phyloP scores from a whole-genome alignment of 306 rosid genomes.

The Alnus rubra region DNA sequence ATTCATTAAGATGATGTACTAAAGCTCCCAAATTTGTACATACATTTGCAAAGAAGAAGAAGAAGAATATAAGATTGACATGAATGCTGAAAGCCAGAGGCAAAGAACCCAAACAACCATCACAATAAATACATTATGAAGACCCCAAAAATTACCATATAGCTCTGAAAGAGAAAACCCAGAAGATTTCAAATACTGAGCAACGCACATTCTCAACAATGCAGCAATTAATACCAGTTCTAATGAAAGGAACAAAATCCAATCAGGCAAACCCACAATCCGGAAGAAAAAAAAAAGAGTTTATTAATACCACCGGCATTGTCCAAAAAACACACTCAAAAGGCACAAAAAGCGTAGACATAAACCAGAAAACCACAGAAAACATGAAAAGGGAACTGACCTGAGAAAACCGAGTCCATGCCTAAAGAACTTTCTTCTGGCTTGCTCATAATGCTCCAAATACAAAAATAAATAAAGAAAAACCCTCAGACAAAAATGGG shows the following conservation, averaged over 20 bases:
- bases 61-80: not conserved
- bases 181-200: not conserved
- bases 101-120: not conserved
- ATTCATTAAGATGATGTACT: not conserved
- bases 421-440: slow-evolving; percentile 42
- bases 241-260: not conserved
- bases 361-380: slow-evolving; percentile 5
- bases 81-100: not conserved
- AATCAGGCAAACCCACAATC: not conserved
- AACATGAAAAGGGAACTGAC: slow-evolving; percentile 29
- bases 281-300: not conserved
- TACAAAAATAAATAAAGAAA: slow-evolving; percentile 3
- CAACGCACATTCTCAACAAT: not conserved
- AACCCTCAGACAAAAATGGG: not conserved
- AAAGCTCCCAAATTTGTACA: not conserved
- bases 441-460: slow-evolving; percentile 44
- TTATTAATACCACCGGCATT: slow-evolving; percentile 29
- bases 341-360: slow-evolving; percentile 3
- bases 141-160: not conserved
- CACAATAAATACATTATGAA: not conserved
- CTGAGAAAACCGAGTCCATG: slow-evolving; percentile 49
- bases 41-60: not conserved
- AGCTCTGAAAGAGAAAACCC: slow-evolving; percentile 9
- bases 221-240: not conserved
- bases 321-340: slow-evolving; percentile 18